Conservation (phyloP, 257 asterid species). For the Anisodus acutangulus region DNA sequence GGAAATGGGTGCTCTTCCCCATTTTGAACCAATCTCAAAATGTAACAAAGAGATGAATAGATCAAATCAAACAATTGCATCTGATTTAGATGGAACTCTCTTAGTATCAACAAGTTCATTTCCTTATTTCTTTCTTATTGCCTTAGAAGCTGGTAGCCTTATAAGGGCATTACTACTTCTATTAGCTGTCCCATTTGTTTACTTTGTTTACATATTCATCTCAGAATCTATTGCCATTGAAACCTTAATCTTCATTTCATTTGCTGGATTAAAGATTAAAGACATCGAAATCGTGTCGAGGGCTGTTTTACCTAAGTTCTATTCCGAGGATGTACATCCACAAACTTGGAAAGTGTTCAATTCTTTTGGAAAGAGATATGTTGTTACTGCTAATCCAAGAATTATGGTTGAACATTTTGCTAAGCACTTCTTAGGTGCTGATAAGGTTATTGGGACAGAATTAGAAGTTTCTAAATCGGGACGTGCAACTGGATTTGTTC, state of each 20-base stretch:
- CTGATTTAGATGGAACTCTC: conserved; percentile 89
- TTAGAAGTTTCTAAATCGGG: conserved; percentile 64
- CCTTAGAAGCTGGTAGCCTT: conserved; percentile 84
- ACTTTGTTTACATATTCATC: conserved; percentile 55
- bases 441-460: conserved; percentile 85
- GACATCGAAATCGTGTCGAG: conserved; percentile 81
- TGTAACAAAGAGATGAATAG: conserved; percentile 55
- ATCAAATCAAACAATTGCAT: conserved; percentile 67
- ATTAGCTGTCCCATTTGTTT: conserved; percentile 56
- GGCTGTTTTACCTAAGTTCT: conserved; percentile 82
- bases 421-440: conserved; percentile 70
- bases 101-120: conserved; percentile 61
- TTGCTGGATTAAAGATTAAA: conserved; percentile 65
- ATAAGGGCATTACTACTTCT: conserved; percentile 66
- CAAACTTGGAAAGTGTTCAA: conserved; percentile 73
- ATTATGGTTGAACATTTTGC: conserved; percentile 84
- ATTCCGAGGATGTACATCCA: conserved; percentile 78
- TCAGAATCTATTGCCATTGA: conserved; percentile 67
- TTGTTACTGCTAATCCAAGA: conserved; percentile 79
- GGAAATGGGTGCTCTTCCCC: conserved; percentile 51
- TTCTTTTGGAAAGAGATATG: conserved; percentile 70
- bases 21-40: conserved; percentile 60
- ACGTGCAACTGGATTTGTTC: conserved; percentile 80
- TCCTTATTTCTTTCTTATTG: conserved; percentile 81
- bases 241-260: conserved; percentile 57